These are phyloP conservation scores for Rhodotorula sp. DNA, from an alignment of 1,284 basidiomycete species.

Conservation along the genomic window DNA sequence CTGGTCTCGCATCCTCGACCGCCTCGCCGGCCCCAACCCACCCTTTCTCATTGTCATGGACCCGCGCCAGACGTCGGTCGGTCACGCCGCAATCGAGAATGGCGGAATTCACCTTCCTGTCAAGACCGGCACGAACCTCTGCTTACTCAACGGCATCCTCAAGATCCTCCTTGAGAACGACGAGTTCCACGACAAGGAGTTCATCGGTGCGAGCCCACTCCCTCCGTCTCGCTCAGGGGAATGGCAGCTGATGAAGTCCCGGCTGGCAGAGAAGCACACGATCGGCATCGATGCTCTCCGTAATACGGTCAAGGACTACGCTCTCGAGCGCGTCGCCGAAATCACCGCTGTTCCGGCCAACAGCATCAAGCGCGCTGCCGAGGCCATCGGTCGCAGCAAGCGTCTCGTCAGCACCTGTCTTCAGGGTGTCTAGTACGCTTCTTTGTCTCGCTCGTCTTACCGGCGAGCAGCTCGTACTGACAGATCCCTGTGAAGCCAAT, in stretches of 20 bases:
- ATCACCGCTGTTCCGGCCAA: slow-evolving; percentile 6
- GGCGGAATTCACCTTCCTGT: slow-evolving; percentile 12
- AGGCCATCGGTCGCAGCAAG: slow-evolving; percentile 10
- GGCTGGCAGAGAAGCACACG: slow-evolving; percentile 8
- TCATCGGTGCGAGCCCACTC: not conserved
- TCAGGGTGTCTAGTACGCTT: slow-evolving; percentile 15
- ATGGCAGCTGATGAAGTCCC: not conserved
- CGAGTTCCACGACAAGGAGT: slow-evolving; percentile 11
- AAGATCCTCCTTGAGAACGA: slow-evolving; percentile 18
- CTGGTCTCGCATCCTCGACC: slow-evolving; percentile 16
- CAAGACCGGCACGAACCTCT: slow-evolving; percentile 8
- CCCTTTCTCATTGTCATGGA: slow-evolving; percentile 17
- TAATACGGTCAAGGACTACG: slow-evolving; percentile 14
- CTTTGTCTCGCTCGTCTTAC: not conserved
- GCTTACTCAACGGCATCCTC: slow-evolving; percentile 12
- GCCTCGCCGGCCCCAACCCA: slow-evolving; percentile 19
- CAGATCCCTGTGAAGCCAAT: not conserved
- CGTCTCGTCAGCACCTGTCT: slow-evolving; percentile 13
- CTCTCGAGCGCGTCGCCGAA: slow-evolving; percentile 14
- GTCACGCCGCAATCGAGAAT: slow-evolving; percentile 15
- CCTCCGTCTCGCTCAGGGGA: not conserved
- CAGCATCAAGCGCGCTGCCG: slow-evolving; percentile 7
- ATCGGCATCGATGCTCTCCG: slow-evolving; percentile 17
- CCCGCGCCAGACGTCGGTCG: slow-evolving; percentile 14
- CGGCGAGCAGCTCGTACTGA: too few species aligned